Percentiles rank a stretch among this genome's conserved stretches.
Evolutionary conservation across 495 filamentous ascomycete species (phyloP).

Genomic region (Apiosordaria backusii): DNA sequence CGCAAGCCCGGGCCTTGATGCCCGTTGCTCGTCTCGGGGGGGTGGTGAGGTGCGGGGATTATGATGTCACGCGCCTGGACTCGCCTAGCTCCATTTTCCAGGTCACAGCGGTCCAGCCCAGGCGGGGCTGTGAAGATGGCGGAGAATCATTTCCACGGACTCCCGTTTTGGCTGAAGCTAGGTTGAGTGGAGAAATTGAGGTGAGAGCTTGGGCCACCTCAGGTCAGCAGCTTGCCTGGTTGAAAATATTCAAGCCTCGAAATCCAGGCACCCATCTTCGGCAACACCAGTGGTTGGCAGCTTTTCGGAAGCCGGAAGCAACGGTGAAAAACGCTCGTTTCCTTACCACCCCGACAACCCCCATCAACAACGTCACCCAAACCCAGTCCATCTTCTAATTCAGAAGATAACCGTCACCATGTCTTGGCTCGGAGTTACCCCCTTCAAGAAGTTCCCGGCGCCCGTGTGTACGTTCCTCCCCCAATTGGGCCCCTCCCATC

Average conservation of each 20-base stretch:
- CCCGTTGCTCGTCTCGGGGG: not conserved
- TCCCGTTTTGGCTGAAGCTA: conserved; percentile 3
- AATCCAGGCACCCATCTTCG: conserved; percentile 17
- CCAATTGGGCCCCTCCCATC: conserved; percentile 10
- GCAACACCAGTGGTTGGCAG: conserved; percentile 13
- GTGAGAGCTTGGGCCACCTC: not conserved
- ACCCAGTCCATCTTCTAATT: conserved; percentile 23
- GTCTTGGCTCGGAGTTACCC: conserved; percentile 64
- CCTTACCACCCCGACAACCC: conserved; percentile 24
- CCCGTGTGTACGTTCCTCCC: conserved; percentile 69
- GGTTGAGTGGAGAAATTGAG: no score
- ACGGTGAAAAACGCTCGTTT: conserved; percentile 46
- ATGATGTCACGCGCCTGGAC: conserved; percentile 30
- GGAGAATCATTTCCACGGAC: conserved; percentile 19
- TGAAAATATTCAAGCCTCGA: conserved; percentile 18
- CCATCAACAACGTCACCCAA: conserved; percentile 25
- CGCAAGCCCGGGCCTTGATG: conserved; percentile 1
- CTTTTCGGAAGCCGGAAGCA: conserved; percentile 19
- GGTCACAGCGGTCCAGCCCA: no score
- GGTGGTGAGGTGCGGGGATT: conserved; percentile 22
- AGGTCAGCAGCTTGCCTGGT: not conserved
- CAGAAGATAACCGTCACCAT: conserved; percentile 51
- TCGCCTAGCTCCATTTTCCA: not conserved
- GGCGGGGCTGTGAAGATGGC: not conserved
- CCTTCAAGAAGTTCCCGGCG: conserved; percentile 84